Evolutionary conservation across 1,284 basidiomycete species (phyloP), one percentile per base, ranked within the genome.

Genomic region (Ustilago esculenta): DNA sequence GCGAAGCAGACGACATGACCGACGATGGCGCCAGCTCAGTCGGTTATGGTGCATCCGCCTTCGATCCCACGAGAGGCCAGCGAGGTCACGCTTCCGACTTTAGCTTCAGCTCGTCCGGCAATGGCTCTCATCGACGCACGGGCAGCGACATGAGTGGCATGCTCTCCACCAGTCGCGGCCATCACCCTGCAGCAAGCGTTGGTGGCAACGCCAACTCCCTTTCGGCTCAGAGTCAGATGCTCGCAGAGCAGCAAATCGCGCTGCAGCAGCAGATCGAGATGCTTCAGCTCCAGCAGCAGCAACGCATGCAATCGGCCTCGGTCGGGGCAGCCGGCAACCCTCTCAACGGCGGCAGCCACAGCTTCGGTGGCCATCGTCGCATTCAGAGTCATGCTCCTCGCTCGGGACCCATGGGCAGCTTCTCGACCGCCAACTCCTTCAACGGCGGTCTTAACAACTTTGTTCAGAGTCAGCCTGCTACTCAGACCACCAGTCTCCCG

Each of bases 321-420:
- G 29, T 15, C 25, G 40, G 37, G 7, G 35, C 18, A 8, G 42
- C 37, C 12, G 29, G 11, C 54, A 66, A 44, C 42, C 40, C 47
- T 24, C 51, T 60, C 47, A 66, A 56, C 47, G 52, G 50, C 25
- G 44, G 46, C 35, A 41, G 15, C 6, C 48, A 58, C 29, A 49
- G 48, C 52, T 63, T 56, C 9, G 68, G 64, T 15, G 63, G 58
- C 56, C 94, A 97, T 80, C 88, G 94, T 56, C 90, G 94, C 45
- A 91, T 95, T 9, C 93, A 95, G 82, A 94, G 92, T 76, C 84
- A 83, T 53, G 80, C 84, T 49, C 79, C 84, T 21, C 84, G 84
- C 10, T 91, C 89, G 21, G 86, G 89, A 9, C 90, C 90, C 9
- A 86, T 88, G 81, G 85, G 86, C 48, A 85, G 78, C 41, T 76